Conservation (phyloP, 2,329 filamentous ascomycete genomes). For the Aspergillus phoenicis region DNA sequence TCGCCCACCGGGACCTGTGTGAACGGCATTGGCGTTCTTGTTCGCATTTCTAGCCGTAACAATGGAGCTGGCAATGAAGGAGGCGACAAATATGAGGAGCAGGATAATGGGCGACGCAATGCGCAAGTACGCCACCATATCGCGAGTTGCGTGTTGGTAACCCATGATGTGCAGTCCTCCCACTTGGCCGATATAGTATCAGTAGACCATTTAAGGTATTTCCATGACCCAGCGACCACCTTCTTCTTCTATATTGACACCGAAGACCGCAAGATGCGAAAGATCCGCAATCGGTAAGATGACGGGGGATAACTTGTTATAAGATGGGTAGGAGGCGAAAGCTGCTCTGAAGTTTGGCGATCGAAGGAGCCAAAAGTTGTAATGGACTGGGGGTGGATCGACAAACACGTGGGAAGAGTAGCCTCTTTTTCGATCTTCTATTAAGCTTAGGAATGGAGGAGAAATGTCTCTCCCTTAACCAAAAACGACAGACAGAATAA, state of each 20-base stretch:
- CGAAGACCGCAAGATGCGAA: slow-evolving; percentile 8
- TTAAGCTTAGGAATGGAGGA: slow-evolving; percentile 4
- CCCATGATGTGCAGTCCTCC: slow-evolving; percentile 34
- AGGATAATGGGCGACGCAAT: slow-evolving; percentile 66
- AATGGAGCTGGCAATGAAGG: slow-evolving; percentile 65
- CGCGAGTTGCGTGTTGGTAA: slow-evolving; percentile 45
- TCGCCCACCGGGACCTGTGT: slow-evolving; percentile 83
- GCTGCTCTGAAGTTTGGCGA: slow-evolving; percentile 9
- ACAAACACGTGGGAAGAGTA: slow-evolving; percentile 19
- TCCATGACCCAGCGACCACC: slow-evolving; percentile 36
- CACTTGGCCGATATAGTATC: slow-evolving; percentile 21
- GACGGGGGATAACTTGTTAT: slow-evolving; percentile 4
- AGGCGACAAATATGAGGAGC: slow-evolving; percentile 64
- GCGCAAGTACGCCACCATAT: slow-evolving; percentile 53
- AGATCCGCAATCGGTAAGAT: neutral
- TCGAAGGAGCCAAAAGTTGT: slow-evolving; percentile 13
- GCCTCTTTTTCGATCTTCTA: slow-evolving; percentile 9
- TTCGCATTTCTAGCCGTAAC: slow-evolving; percentile 53
- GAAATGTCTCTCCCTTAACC: neutral
- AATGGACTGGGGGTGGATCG: slow-evolving; percentile 17
- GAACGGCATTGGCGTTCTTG: slow-evolving; percentile 50
- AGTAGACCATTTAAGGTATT: slow-evolving; percentile 30
- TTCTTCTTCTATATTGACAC: slow-evolving; percentile 11
- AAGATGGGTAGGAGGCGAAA: slow-evolving; percentile 13
- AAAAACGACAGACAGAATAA: slow-evolving; percentile 14